Conservation (phyloP, 2,329 filamentous ascomycete species). For the Monosporascus sp. region DNA sequence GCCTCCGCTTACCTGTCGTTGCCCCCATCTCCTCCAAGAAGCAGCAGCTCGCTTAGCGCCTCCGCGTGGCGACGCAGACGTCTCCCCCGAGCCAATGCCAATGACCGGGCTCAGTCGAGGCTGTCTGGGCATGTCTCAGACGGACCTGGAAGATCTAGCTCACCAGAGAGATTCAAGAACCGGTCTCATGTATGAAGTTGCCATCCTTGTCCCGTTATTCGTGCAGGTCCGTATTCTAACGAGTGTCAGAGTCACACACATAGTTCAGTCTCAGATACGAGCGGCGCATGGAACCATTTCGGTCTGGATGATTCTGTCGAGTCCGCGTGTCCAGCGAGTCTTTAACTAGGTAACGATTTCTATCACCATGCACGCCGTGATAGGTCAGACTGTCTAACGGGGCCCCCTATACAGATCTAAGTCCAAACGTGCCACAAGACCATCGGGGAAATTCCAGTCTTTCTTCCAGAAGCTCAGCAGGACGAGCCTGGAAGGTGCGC, state of each 20-base stretch:
- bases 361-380: background rate
- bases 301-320: background rate
- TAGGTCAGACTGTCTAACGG: background rate
- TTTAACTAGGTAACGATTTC: background rate
- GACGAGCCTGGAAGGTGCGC: background rate
- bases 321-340: background rate
- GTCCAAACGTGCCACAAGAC: background rate
- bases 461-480: background rate
- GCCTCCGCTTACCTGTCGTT: background rate
- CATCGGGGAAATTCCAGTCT: background rate
- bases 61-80: background rate
- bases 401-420: background rate
- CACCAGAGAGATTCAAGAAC: background rate
- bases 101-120: background rate
- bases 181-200: background rate
- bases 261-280: background rate
- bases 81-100: background rate
- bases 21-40: background rate
- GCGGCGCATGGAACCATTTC: background rate
- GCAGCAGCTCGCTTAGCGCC: background rate
- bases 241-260: background rate
- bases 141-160: background rate
- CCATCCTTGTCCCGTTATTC: background rate
- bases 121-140: background rate
- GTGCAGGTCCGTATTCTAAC: background rate